A percentile compares a stretch with the other conserved stretches of the same genome.
phyloP scores from a whole-genome alignment of 257 asterid genomes.

The Cinchona pubescens region DNA sequence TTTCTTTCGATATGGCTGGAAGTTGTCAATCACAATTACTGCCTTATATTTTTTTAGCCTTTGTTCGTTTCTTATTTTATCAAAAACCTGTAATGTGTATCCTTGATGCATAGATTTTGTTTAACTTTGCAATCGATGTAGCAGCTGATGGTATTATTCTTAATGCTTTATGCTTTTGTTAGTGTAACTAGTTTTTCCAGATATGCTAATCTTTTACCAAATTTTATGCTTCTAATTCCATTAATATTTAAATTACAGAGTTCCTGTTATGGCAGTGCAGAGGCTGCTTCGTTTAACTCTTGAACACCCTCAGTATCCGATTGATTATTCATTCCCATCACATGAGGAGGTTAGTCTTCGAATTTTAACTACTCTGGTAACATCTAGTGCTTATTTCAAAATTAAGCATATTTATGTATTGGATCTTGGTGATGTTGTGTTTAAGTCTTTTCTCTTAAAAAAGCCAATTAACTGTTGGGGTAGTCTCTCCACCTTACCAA shows the following conservation, averaged over 20 bases:
- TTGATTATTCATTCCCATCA: conserved; percentile 80
- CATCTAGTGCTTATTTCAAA: neutral
- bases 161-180: neutral
- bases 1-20: conserved; percentile 15
- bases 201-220: neutral
- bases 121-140: neutral
- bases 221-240: neutral
- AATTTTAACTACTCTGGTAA: neutral
- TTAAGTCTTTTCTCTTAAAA: neutral
- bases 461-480: neutral
- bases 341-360: conserved; percentile 58
- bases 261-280: conserved; percentile 56
- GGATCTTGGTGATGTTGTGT: neutral
- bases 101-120: neutral
- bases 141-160: neutral
- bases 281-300: conserved; percentile 67
- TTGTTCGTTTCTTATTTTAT: neutral
- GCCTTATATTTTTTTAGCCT: neutral
- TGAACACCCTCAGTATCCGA: conserved; percentile 70
- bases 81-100: neutral
- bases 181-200: neutral
- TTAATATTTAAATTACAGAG: conserved; percentile 14
- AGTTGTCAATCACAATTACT: neutral
- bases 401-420: neutral
- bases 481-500: neutral